Evolutionary conservation across 2,329 filamentous ascomycete genomes (phyloP).

Genomic region (Colletotrichum sp.): DNA sequence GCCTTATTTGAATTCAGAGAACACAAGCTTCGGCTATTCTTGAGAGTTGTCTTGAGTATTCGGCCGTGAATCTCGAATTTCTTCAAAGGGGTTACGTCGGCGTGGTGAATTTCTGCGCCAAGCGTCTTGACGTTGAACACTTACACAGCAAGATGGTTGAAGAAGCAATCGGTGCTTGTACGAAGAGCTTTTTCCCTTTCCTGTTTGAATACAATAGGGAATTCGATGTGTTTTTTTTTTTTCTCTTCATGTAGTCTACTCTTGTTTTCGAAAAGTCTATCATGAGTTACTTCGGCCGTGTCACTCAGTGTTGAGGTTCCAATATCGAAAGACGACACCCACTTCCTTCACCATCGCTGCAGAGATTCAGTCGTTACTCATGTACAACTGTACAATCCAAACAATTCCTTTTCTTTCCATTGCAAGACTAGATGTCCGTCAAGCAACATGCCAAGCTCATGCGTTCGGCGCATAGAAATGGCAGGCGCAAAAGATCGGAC

Average conservation of each 20-base stretch:
- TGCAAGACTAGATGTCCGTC: not conserved
- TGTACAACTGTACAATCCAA: not conserved
- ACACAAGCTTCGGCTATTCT: not conserved
- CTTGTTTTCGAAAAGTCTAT: not conserved
- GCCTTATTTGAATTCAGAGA: not conserved
- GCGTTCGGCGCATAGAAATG: not conserved
- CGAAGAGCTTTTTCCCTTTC: not conserved
- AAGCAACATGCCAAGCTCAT: not conserved
- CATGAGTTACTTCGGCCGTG: not conserved
- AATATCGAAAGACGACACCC: not conserved
- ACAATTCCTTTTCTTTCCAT: not conserved
- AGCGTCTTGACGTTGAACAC: not conserved
- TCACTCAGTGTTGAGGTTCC: not conserved
- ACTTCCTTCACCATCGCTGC: not conserved
- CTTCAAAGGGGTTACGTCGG: too few species aligned
- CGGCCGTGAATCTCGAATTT: not conserved
- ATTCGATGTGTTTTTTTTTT: too few species aligned
- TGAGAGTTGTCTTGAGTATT: not conserved
- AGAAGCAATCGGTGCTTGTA: not conserved
- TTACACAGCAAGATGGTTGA: not conserved
- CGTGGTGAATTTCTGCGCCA: not conserved
- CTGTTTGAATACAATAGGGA: fast-evolving
- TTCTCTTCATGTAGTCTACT: not conserved
- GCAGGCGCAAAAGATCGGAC: not conserved
- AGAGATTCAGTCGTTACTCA: not conserved